phyloP scores from a whole-genome alignment of 192 early-diverging fungal species.

The Dimargaris xerosporica region DNA sequence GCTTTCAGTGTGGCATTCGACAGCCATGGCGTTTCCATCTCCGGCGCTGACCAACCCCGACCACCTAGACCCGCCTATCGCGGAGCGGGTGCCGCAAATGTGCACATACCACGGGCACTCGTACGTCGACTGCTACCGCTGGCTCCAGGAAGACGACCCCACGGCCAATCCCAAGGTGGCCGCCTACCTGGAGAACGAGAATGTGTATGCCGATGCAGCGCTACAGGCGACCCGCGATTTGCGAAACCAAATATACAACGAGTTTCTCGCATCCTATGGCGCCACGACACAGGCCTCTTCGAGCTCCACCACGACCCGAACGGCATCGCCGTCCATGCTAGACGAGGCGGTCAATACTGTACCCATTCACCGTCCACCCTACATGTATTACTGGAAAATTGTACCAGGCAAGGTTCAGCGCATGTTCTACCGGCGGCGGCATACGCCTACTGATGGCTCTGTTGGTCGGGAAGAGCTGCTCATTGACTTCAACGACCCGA shows the following conservation, averaged over 20 bases:
- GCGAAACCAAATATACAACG: not conserved
- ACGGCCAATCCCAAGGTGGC: not conserved
- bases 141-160: not conserved
- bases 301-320: not conserved
- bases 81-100: not conserved
- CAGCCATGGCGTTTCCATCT: constrained; percentile 4
- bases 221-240: not conserved
- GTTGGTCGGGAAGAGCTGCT: not conserved
- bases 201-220: not conserved
- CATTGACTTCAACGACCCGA: not conserved
- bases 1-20: not conserved
- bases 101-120: constrained; percentile 2
- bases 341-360: too few species aligned
- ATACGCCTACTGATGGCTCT: too few species aligned
- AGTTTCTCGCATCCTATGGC: not conserved
- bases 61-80: not conserved
- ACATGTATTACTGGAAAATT: constrained; percentile 8
- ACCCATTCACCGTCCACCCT: not conserved
- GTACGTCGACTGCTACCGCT: not conserved
- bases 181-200: constrained; percentile 3
- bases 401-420: not conserved
- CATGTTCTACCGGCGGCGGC: not conserved
- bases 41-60: constrained; percentile 1
- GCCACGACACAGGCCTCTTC: not conserved
- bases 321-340: not conserved